These are phyloP conservation scores for Adansonia rubrostipa DNA, from an alignment of 441 rosid species.

Conservation along the genomic window DNA sequence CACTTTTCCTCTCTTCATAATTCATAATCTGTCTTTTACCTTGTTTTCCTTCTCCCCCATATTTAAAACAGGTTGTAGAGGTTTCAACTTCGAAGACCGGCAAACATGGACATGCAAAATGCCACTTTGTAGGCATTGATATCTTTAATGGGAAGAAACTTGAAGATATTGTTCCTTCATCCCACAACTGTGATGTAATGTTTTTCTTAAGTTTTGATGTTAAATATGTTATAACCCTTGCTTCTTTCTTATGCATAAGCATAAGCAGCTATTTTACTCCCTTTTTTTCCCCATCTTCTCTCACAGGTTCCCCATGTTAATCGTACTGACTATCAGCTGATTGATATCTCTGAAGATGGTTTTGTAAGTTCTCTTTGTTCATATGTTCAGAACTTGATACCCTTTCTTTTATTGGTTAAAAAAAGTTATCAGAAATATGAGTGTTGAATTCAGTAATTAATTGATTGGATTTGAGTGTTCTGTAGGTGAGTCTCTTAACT, in stretches of 20 bases:
- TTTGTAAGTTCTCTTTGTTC: slow-evolving; percentile 46
- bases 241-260: neutral
- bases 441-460: neutral
- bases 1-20: neutral
- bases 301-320: slow-evolving; percentile 70
- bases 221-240: neutral
- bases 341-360: slow-evolving; percentile 83
- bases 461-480: neutral
- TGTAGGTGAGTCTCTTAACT: slow-evolving; percentile 50
- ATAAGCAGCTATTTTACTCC: neutral
- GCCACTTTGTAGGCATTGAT: slow-evolving; percentile 40
- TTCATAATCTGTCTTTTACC: neutral
- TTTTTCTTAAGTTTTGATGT: neutral
- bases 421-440: neutral
- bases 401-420: neutral
- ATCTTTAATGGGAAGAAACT: slow-evolving; percentile 40
- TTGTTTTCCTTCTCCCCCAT: neutral
- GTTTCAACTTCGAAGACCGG: slow-evolving; percentile 39
- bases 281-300: neutral
- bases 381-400: neutral
- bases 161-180: slow-evolving; percentile 41
- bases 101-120: slow-evolving; percentile 42
- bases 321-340: slow-evolving; percentile 76
- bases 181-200: slow-evolving; percentile 36
- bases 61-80: slow-evolving; percentile 34